Percentiles rank a stretch among this genome's conserved stretches.
Evolutionary conservation across 2,329 filamentous ascomycete species (phyloP).

Genomic region (Ceratocystiopsis minuta): DNA sequence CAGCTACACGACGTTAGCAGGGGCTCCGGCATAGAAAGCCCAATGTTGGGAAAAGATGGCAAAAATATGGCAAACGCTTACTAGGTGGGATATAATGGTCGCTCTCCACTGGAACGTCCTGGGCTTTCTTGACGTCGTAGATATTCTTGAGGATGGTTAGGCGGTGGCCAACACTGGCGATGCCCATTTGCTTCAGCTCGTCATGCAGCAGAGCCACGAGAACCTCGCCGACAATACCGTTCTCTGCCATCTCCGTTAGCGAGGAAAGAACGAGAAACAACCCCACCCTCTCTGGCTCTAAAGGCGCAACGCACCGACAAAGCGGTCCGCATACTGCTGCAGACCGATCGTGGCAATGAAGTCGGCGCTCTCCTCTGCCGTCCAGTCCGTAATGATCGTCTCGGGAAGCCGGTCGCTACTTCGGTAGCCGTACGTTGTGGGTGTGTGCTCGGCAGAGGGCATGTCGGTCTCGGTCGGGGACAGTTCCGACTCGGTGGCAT

Average conservation of each 20-base stretch:
- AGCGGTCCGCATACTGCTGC: conserved; percentile 64
- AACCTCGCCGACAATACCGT: conserved; percentile 85
- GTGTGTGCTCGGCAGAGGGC: conserved; percentile 55
- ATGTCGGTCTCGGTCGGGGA: conserved; percentile 57
- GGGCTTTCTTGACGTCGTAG: conserved; percentile 88
- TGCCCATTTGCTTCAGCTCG: conserved; percentile 88
- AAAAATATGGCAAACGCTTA: conserved; percentile 43
- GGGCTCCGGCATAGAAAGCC: not conserved
- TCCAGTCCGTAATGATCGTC: conserved; percentile 64
- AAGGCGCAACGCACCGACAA: conserved; percentile 48
- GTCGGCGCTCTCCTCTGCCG: conserved; percentile 73
- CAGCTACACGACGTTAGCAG: conserved; percentile 37
- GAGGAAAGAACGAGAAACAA: not conserved
- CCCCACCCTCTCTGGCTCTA: not conserved
- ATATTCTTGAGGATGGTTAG: conserved; percentile 90
- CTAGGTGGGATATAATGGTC: conserved; percentile 89
- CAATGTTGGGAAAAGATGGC: not conserved
- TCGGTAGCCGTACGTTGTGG: conserved; percentile 57
- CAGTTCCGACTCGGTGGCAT: conserved; percentile 45
- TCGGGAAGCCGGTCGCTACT: conserved; percentile 50
- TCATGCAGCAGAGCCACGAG: conserved; percentile 78
- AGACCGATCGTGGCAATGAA: conserved; percentile 68
- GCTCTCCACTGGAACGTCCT: conserved; percentile 76
- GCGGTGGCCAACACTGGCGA: conserved; percentile 81
- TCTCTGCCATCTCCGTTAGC: conserved; percentile 37